Base-by-base conservation (phyloP, 2,329 filamentous ascomycete species). In the Calonectria fujianensis region DNA sequence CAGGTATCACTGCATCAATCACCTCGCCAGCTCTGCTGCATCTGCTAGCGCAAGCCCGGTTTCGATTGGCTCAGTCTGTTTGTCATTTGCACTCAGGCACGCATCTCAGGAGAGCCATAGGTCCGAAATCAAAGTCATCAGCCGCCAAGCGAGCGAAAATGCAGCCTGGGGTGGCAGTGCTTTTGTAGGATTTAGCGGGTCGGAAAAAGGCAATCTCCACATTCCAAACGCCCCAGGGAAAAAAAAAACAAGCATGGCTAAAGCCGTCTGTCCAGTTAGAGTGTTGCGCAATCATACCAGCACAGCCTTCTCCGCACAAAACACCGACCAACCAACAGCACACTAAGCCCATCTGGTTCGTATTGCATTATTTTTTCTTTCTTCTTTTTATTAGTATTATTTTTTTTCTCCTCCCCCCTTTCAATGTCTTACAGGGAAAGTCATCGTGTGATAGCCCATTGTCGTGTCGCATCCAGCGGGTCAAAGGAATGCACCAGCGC, bases 221-320 rank as follows among this genome's bases (percentile, higher is more conserved):
- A 41, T 39, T 24, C 13, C 35, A 61, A 61, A 41, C 57, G 5
- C n/a, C 41, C 41, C 41, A 48, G n/a, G 13, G 3, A 35, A 37
- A 37, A 35, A 29, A 39, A 39, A 29, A 41, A 24, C 24, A 24
- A 63, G 41, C 57, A 63, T 31, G 57, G 20, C 52, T 35, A 57
- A 48, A n/a, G 31, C 52, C 2, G 27, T 14, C 20, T 57, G 52
- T 18, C 57, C 57, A 63, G 37, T 63, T 18, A 29, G 24, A 63
- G 24, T 10, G 35, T 24, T 27, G 27, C 35, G 13, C 31, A 35
- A 59, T 37, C 32, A 59, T n/a, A 48, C n/a, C 3, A 14, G 35
- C 57, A 41, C 57, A 63, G 57, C 57, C 57, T 61, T 27, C 57
- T 63, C 57, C 37, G 57, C 57, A 63, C 57, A 2, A 63, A 41